A percentile compares a stretch with the other conserved stretches of the same genome.
Conservation (phyloP, 2,329 filamentous ascomycete species). For the Didymella segeticola region DNA sequence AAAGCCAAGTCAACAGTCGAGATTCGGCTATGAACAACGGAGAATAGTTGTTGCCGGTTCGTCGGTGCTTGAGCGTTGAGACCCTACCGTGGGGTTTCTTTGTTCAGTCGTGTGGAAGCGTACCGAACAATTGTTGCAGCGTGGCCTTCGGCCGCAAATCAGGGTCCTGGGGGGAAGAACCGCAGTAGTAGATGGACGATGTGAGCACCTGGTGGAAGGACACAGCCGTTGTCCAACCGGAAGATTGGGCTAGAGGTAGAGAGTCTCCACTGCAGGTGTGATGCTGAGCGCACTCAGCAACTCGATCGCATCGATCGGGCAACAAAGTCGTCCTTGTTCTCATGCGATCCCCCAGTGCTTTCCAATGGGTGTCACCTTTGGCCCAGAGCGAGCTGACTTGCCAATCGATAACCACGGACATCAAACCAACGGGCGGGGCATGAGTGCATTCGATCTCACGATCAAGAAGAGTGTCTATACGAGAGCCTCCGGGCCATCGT, state of each 20-base stretch:
- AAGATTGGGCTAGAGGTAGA: background rate
- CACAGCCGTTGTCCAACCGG: no score
- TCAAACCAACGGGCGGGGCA: background rate
- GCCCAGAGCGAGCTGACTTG: background rate
- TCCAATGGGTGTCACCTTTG: background rate
- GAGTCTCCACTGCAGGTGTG: background rate
- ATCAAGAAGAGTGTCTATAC: background rate
- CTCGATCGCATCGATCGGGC: background rate
- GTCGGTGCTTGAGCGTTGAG: background rate
- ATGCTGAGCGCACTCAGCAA: background rate
- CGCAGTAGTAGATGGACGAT: background rate
- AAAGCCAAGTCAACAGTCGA: background rate
- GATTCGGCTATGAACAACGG: background rate
- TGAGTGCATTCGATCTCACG: background rate
- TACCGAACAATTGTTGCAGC: background rate
- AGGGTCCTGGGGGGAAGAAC: background rate
- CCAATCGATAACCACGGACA: background rate
- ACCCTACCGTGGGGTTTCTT: background rate
- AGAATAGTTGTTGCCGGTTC: background rate
- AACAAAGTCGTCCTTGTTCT: background rate
- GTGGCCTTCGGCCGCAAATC: slow-evolving; percentile 1
- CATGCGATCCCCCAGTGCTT: background rate
- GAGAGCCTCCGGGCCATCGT: background rate
- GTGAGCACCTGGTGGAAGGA: background rate
- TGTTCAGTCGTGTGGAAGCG: slow-evolving; percentile 2